A percentile compares a stretch with the other conserved stretches of the same genome.
phyloP scores from a whole-genome alignment of 2,329 filamentous ascomycete genomes.

The Sphaerostilbella broomeana region DNA sequence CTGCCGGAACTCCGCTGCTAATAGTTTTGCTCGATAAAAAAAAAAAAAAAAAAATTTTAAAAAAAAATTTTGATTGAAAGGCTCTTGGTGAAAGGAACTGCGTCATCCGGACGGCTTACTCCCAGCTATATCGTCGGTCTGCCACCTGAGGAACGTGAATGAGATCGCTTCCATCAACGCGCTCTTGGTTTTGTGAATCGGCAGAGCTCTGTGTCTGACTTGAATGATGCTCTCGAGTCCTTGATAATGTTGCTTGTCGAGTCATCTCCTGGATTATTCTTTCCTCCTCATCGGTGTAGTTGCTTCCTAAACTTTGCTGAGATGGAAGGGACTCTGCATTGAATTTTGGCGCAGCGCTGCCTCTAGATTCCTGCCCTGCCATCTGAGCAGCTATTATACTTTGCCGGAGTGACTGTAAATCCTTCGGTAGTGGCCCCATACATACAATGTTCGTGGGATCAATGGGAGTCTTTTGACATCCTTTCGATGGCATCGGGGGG shows the following conservation, averaged over 20 bases:
- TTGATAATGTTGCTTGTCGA: constrained; percentile 19
- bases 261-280: constrained; percentile 25
- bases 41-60: constrained; percentile 10
- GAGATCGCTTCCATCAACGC: constrained; percentile 41
- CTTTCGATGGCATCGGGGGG: too few relatives aligned
- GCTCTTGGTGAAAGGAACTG: too few relatives aligned
- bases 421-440: constrained; percentile 47
- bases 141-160: constrained; percentile 47
- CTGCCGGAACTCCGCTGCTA: constrained; percentile 18
- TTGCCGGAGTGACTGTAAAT: constrained; percentile 29
- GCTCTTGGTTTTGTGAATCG: constrained; percentile 28
- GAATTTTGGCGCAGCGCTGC: constrained; percentile 5
- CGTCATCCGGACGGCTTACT: too few relatives aligned
- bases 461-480: constrained; percentile 45
- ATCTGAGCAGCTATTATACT: constrained; percentile 11
- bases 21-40: constrained; percentile 3
- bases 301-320: constrained; percentile 45
- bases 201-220: constrained; percentile 3
- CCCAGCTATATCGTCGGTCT: constrained; percentile 46
- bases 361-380: constrained; percentile 7
- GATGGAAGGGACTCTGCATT: constrained; percentile 15
- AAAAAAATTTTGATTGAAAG: too few relatives aligned
- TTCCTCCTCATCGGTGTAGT: constrained; percentile 51
- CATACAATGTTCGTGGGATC: constrained; percentile 48
- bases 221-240: background rate